Evolutionary conservation across 2,329 filamentous ascomycete species (phyloP).

Genomic region (Colletotrichum viniferum): DNA sequence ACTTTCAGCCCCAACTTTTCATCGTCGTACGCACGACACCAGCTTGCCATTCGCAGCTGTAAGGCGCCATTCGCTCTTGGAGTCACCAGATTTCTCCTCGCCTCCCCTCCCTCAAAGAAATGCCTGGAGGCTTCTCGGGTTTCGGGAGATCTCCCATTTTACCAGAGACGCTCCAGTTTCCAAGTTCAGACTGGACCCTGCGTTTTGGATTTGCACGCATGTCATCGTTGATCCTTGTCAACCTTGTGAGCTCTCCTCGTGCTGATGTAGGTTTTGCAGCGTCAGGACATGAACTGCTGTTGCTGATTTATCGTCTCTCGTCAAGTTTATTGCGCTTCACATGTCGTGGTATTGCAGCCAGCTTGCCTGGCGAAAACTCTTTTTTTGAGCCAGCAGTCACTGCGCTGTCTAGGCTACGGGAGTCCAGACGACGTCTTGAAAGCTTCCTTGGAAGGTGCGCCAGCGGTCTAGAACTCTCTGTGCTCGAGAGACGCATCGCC

Average conservation of each 20-base stretch:
- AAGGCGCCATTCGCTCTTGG: background rate
- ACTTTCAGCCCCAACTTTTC: background rate
- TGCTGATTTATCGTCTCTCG: background rate
- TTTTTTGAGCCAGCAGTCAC: background rate
- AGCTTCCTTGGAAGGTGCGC: background rate
- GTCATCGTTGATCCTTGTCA: background rate
- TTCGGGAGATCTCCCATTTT: background rate
- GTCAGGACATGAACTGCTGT: background rate
- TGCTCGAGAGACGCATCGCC: background rate
- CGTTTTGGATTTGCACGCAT: background rate
- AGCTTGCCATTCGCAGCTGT: background rate
- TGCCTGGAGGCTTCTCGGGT: background rate
- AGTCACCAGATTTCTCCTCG: background rate
- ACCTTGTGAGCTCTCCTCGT: background rate
- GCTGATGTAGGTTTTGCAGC: background rate
- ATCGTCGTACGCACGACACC: background rate
- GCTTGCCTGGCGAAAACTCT: background rate
- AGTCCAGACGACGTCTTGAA: background rate
- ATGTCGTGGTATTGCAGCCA: background rate
- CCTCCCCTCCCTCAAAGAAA: background rate
- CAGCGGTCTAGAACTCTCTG: background rate
- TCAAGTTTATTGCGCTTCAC: background rate
- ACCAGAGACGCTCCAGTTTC: background rate
- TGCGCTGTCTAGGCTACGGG: background rate
- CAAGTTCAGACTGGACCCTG: constrained; percentile 10